Evolutionary conservation across 176 grass and related monocot species (phyloP).

Genomic region (Calamus simplicifolius): DNA sequence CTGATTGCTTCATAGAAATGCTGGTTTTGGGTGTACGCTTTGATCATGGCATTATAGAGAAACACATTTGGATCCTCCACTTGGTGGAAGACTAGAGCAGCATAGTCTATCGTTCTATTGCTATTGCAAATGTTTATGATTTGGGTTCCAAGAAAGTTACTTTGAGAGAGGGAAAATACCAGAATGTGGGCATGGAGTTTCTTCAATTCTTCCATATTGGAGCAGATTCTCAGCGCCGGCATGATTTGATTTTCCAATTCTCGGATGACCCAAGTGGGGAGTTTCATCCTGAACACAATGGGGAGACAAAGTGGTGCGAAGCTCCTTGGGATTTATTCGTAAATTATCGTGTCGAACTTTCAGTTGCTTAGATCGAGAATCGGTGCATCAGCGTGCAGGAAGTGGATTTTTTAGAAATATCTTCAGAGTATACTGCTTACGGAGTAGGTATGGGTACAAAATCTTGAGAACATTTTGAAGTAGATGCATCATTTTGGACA

Average conservation of each 20-base stretch:
- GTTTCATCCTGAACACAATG: constrained; percentile 9
- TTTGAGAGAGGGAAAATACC: constrained; percentile 30
- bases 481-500: too few species aligned
- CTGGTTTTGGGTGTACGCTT: constrained; percentile 46
- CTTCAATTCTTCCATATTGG: constrained; percentile 30
- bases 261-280: constrained; percentile 3
- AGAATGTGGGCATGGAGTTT: constrained; percentile 33
- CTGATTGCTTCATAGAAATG: constrained; percentile 29
- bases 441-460: too few species aligned
- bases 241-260: constrained; percentile 40
- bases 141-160: constrained; percentile 52
- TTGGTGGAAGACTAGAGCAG: constrained; percentile 33
- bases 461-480: too few species aligned
- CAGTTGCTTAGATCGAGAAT: too few species aligned
- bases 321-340: too few species aligned
- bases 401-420: too few species aligned
- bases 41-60: constrained; percentile 58
- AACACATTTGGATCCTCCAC: constrained; percentile 37
- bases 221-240: constrained; percentile 30
- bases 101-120: constrained; percentile 36
- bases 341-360: too few species aligned
- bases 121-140: constrained; percentile 49
- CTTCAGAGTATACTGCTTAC: too few species aligned
- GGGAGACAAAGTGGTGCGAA: too few species aligned
- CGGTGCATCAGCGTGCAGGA: too few species aligned